A percentile compares a stretch with the other conserved stretches of the same genome.
These are phyloP conservation scores for Starmerella sp. DNA, from an alignment of 805 yeast species.

Conservation along the genomic window DNA sequence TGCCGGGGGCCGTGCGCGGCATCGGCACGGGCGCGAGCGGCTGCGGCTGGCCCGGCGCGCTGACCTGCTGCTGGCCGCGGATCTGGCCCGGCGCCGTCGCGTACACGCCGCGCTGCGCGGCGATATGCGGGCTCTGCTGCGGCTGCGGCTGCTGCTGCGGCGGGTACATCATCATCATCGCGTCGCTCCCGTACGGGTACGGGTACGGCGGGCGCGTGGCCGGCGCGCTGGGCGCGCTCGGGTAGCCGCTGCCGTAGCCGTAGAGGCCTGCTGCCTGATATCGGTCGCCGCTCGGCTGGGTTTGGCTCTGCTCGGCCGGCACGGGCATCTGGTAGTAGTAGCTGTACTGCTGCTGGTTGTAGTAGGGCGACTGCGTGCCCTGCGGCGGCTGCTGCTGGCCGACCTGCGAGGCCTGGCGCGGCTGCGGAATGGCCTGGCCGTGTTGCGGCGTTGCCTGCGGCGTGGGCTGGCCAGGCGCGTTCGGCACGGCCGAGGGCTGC, in stretches of 20 bases:
- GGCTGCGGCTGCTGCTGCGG: slow-evolving; percentile 11
- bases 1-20: slow-evolving; percentile 6
- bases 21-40: slow-evolving; percentile 10
- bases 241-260: slow-evolving; percentile 14
- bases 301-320: slow-evolving; percentile 10
- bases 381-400: slow-evolving; percentile 19
- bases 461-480: neutral
- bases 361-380: slow-evolving; percentile 16
- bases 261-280: slow-evolving; percentile 12
- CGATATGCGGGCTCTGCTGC: slow-evolving; percentile 9
- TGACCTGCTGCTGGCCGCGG: slow-evolving; percentile 9
- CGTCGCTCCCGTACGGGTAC: slow-evolving; percentile 13
- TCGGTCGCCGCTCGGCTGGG: slow-evolving; percentile 12
- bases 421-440: slow-evolving; percentile 25
- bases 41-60: slow-evolving; percentile 10
- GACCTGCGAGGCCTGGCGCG: slow-evolving; percentile 31
- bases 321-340: slow-evolving; percentile 16
- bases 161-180: slow-evolving; percentile 16
- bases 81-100: slow-evolving; percentile 7
- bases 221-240: slow-evolving; percentile 13
- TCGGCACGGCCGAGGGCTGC: slow-evolving; percentile 5
- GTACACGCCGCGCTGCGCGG: slow-evolving; percentile 9
- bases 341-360: slow-evolving; percentile 19
- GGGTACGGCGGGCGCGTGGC: slow-evolving; percentile 6
- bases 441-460: slow-evolving; percentile 4